Evolutionary conservation across 331 rosid species (phyloP), one percentile per base, ranked within the genome.

Genomic region (Arachis monticola): DNA sequence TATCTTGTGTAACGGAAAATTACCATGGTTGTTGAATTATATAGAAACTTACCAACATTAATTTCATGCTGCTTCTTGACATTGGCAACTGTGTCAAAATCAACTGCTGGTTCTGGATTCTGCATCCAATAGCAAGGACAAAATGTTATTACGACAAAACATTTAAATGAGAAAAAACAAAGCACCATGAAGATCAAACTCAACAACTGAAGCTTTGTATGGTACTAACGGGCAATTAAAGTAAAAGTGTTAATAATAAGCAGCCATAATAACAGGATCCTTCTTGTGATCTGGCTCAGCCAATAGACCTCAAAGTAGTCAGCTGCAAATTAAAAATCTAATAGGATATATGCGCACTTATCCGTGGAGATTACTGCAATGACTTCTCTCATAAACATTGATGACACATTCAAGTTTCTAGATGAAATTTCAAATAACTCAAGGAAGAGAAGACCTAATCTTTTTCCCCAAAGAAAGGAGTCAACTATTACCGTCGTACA

Each of bases 51-150:
- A 90, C 98, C 99, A 80, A 95, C 96, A 74, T 95, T 87, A 70
- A 95, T 83, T 75, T 89, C 98, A 75, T 90, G 99, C 75, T 89
- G 96, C 81, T 92, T 85, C 78, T 92, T 95, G 57, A 72, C 79
- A 59, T 87, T 89, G 38, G 99, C 86, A 51, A 95, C 97, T 0
- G 99, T 95, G 79, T 95, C 99, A 51, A 95, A 95, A 40, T 95
- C 98, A 42, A 95, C 99, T 9, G 94, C 79, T 22, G 99, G 98
- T 84, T 95, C 99, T 13, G 96, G 97, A 72, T 90, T 87, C 99
- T 94, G 93, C 84, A 74, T 10, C 57, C 85, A 71, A 66, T 45
- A 41, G 31, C 67, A 71, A 77, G 63, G 50, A 61, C 40, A 59
- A 14, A 74, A n/a, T 74, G 72, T 73, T 35, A 47, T 68, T 1